These are phyloP conservation scores for Fusarium sp. DNA, from an alignment of 2,329 filamentous ascomycete species.

Conservation along the genomic window DNA sequence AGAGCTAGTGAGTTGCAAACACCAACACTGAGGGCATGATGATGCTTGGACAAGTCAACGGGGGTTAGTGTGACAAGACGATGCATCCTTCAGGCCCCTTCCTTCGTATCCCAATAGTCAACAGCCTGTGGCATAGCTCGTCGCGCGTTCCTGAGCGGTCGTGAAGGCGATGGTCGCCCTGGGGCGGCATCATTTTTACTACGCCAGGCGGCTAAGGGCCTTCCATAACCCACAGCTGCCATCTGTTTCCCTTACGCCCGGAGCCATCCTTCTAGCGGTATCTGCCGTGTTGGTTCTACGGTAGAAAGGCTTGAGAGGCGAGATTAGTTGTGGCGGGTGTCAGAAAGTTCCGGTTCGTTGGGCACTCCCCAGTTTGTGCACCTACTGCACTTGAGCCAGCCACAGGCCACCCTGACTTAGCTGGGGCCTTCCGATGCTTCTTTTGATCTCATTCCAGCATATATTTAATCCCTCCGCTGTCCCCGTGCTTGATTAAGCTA, in stretches of 20 bases:
- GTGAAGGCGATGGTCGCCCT: not conserved
- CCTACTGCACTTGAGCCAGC: constrained; percentile 15
- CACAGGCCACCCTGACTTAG: constrained; percentile 23
- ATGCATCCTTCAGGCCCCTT: not conserved
- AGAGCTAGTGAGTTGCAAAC: constrained; percentile 4
- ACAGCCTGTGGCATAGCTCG: not conserved
- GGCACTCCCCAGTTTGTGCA: constrained; percentile 17
- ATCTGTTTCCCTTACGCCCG: constrained; percentile 27
- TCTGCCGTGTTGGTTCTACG: constrained; percentile 21
- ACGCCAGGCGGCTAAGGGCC: constrained; percentile 33
- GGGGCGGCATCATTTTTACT: constrained; percentile 12
- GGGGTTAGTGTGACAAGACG: constrained; percentile 12
- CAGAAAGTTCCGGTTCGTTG: constrained; percentile 8
- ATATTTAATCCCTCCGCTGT: constrained; percentile 40
- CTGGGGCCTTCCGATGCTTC: constrained; percentile 27
- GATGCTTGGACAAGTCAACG: constrained; percentile 10
- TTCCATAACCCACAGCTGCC: constrained; percentile 18
- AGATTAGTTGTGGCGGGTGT: constrained; percentile 31
- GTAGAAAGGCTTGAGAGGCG: constrained; percentile 16
- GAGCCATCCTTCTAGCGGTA: constrained; percentile 14
- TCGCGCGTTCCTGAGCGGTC: constrained; percentile 17
- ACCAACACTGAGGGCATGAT: not conserved
- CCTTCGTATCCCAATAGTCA: not conserved
- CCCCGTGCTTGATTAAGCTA: constrained; percentile 7
- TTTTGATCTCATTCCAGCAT: constrained; percentile 17